Base-by-base conservation (phyloP, 2,329 filamentous ascomycete species). In the Lithohypha guttulata region DNA sequence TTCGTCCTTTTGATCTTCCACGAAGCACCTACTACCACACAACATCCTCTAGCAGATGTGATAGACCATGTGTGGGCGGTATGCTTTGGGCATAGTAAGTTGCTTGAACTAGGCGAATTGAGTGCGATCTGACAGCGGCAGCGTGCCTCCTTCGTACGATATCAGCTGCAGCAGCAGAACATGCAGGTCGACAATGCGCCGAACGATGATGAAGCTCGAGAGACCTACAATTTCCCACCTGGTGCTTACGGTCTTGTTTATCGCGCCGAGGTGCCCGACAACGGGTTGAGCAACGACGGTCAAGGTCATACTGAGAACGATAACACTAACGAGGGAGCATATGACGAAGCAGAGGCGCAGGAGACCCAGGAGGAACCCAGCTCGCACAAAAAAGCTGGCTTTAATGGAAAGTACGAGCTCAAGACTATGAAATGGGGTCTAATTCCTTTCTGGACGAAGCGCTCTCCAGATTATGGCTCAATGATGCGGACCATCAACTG, bases 381-480 rank as follows among this genome's bases (percentile, higher is more conserved):
- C 36, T 31, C 35, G 28, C 45, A 37, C 7, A 34, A 50, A 29
- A 39, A 41, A 22, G 41, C 50, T 39, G 52, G 52, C 19, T 20
- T 28, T 2, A 57, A 63, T 42, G 68, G 69, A 7, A 76, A 64
- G 49, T 94, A 93, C 64, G 89, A 83, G 59, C 66, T 98, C 6
- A 86, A 95, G 57, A 71, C 78, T 2, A 96, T 96, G 83, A 89
- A 85, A 70, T 98, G 91, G 91, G 91, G 89, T 0, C 70, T 98
- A 5, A 70, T 96, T 10, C 89, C 91, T 0, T 94, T 81, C 59
- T 96, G 89, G 89, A 93, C 84, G 3, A 93, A 89, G 63, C 72
- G 80, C 9, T 78, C 78, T 37, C 84, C 85, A 0, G 77, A 85
- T 54, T 89, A 91, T 53, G 70, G 73, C 18, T 77, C 77, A 1